Evolutionary conservation across 768 basidiomycete genomes (phyloP).

Genomic region (Saitozyma podzolica): DNA sequence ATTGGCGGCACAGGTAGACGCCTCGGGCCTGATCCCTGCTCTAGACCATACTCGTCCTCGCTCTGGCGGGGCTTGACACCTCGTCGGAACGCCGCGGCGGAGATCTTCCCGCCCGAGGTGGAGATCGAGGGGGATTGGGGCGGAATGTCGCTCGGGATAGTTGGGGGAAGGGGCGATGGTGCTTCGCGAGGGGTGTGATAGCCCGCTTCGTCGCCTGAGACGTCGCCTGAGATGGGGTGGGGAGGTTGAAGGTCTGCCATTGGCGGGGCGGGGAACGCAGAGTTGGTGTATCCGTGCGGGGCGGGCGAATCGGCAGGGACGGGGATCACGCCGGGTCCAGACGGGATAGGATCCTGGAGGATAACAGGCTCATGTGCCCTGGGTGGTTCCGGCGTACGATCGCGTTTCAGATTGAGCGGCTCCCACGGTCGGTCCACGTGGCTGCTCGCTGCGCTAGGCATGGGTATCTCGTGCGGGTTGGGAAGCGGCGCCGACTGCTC

Average conservation of each 20-base stretch:
- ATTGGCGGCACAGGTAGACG: too few relatives aligned
- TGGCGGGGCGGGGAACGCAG: slow-evolving; percentile 4
- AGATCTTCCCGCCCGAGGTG: slow-evolving; percentile 35
- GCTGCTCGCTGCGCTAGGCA: background rate
- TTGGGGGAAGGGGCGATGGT: background rate
- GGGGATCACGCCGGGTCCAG: background rate
- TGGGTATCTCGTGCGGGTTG: too few relatives aligned
- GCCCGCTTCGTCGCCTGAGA: background rate
- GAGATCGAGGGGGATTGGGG: slow-evolving; percentile 1
- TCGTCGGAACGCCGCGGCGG: slow-evolving; percentile 40
- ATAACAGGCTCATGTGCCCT: slow-evolving; percentile 8
- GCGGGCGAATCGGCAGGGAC: background rate
- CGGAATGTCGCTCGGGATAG: background rate
- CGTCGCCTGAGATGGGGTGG: background rate
- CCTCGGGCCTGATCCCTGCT: too few relatives aligned
- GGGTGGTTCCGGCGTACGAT: slow-evolving; percentile 6
- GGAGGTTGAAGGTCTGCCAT: slow-evolving; percentile 7
- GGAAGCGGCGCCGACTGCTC: background rate
- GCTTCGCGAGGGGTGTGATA: slow-evolving; percentile 18
- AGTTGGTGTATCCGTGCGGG: background rate
- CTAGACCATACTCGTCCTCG: too few relatives aligned
- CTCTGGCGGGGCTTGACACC: background rate
- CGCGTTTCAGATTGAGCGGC: slow-evolving; percentile 37
- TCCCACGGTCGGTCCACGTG: slow-evolving; percentile 28
- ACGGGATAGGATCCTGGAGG: slow-evolving; percentile 6